Percentiles rank a stretch among this genome's conserved stretches.
These are phyloP conservation scores for Saksenaea oblongispora DNA, from an alignment of 371 early-diverging fungal species.

Conservation along the genomic window DNA sequence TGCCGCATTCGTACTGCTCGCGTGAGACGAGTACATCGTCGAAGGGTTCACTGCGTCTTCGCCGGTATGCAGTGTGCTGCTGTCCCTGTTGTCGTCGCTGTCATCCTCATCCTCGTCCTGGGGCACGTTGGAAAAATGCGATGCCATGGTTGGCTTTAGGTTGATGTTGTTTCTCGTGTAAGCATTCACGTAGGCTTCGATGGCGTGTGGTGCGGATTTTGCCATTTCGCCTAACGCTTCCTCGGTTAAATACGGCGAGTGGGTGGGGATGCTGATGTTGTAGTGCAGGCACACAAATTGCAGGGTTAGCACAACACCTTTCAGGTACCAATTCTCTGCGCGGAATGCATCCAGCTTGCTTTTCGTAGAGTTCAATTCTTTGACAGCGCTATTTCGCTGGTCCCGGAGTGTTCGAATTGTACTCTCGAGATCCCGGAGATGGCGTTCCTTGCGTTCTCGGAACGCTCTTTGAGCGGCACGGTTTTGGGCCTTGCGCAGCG, in stretches of 20 bases:
- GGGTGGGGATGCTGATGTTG: conserved; percentile 23
- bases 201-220: conserved; percentile 18
- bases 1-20: conserved; percentile 44
- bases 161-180: conserved; percentile 21
- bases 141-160: conserved; percentile 15
- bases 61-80: background rate
- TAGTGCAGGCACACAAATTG: conserved; percentile 37
- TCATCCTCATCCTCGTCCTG: background rate
- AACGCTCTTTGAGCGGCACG: conserved; percentile 77
- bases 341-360: conserved; percentile 45
- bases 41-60: background rate
- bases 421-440: conserved; percentile 62
- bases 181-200: conserved; percentile 27
- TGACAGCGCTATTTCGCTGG: conserved; percentile 33
- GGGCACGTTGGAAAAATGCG: conserved; percentile 5
- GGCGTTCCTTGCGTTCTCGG: conserved; percentile 71
- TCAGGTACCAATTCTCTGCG: conserved; percentile 55
- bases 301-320: conserved; percentile 42
- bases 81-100: background rate
- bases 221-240: conserved; percentile 25
- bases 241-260: conserved; percentile 25
- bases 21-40: conserved; percentile 27
- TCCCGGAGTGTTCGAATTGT: conserved; percentile 61
- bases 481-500: conserved; percentile 73
- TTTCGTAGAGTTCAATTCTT: conserved; percentile 43